Evolutionary conservation across 78 protist species (phyloP).

Genomic region (Acrasis kona): DNA sequence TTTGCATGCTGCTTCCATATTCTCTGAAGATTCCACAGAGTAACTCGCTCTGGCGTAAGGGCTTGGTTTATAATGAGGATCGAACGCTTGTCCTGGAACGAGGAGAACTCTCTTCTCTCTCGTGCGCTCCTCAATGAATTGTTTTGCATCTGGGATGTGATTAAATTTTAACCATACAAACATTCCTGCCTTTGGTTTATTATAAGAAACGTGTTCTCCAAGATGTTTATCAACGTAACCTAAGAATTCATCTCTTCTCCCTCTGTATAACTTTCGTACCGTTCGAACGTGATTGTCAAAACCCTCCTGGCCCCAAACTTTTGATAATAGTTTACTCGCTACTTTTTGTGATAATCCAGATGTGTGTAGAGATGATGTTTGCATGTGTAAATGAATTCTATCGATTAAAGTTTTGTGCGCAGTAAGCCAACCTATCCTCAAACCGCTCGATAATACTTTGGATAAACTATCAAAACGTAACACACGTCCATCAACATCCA

Average conservation of each 20-base stretch:
- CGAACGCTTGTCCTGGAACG: constrained; percentile 56
- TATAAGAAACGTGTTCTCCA: constrained; percentile 45
- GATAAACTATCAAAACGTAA: constrained; percentile 71
- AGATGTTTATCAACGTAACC: constrained; percentile 27
- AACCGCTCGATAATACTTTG: constrained; percentile 69
- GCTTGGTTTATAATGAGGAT: constrained; percentile 1
- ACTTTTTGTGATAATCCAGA: neutral
- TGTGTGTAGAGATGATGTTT: constrained; percentile 21
- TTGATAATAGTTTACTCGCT: constrained; percentile 9
- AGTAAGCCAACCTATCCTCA: constrained; percentile 31
- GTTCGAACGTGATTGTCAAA: constrained; percentile 11
- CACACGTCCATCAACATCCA: constrained; percentile 76
- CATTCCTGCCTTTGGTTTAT: constrained; percentile 57
- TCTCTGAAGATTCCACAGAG: no score
- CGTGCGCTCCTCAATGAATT: constrained; percentile 47
- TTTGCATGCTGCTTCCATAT: no score
- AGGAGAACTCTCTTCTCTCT: constrained; percentile 43
- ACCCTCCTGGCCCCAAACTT: constrained; percentile 21
- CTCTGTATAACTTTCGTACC: constrained; percentile 11
- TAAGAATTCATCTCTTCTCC: constrained; percentile 2
- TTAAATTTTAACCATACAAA: constrained; percentile 57
- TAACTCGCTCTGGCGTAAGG: constrained; percentile 4
- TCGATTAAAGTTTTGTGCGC: neutral
- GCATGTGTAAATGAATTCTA: constrained; percentile 2
- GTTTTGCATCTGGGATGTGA: constrained; percentile 35